Conservation (phyloP, 257 asterid genomes). For the Solanum acaule region DNA sequence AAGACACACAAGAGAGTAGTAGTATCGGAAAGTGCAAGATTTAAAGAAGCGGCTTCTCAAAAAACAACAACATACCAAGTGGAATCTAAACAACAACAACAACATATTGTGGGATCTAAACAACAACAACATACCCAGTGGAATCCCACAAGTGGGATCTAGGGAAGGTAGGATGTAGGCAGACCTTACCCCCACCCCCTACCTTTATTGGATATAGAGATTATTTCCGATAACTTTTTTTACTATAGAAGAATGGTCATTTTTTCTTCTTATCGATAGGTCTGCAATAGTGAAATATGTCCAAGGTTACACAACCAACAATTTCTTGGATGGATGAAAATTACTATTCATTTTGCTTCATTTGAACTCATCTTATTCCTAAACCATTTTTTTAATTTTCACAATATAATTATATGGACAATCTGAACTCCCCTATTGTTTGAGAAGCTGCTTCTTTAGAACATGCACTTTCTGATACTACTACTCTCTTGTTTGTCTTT, state of each 20-base stretch:
- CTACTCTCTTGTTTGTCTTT: background rate
- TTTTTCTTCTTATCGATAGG: background rate
- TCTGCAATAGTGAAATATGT: background rate
- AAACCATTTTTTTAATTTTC: background rate
- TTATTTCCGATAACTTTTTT: background rate
- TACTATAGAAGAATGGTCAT: background rate
- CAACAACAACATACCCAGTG: background rate
- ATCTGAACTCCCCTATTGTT: background rate
- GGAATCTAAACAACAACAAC: no score
- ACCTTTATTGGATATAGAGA: background rate
- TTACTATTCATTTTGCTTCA: background rate
- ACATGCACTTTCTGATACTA: background rate
- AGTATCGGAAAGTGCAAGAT: no score
- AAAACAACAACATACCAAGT: no score
- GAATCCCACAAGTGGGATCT: background rate
- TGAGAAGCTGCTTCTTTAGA: background rate
- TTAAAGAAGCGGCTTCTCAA: no score
- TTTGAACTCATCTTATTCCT: background rate
- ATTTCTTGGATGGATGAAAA: background rate
- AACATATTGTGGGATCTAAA: no score
- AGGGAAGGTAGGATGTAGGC: background rate
- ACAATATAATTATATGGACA: background rate
- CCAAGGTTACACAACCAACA: background rate
- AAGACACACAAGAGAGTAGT: no score
- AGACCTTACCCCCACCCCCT: rapidly evolving